Base-by-base conservation (phyloP, 208 protist species). In the Wallacemonas sp. region DNA sequence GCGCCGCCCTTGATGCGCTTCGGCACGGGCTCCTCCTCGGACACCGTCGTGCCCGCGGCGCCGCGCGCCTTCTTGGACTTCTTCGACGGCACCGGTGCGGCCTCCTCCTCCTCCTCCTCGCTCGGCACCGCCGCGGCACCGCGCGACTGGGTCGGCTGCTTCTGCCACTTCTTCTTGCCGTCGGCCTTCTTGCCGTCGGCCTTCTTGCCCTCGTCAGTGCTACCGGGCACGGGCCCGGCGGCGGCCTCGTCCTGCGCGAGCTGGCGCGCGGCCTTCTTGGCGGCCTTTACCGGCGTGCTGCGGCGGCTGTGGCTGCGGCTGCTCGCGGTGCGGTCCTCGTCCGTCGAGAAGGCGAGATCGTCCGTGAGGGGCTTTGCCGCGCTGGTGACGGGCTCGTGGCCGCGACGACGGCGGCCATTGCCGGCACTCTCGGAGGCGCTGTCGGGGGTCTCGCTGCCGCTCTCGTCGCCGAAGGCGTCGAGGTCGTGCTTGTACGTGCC, bases 301-400 rank as follows among this genome's bases (percentile, higher is more conserved):
- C 36, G 7, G 36, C 14, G 36, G 36, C 36, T 41, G 36, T 0
- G 36, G 14, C 36, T 41, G 36, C 36, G 36, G 36, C 36, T 41
- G 36, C 36, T 41, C 14, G 36, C 52, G 26, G 31, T 59, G 4
- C 0, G 12, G 31, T 59, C 31, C 10, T 59, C 52, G 1, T 42
- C 52, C 29, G 26, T 41, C 12, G 52, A 59, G 26, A 41, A 59
- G 31, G 36, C 26, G 52, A 59, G 26, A 23, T 33, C 52, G n/a
- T 33, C 52, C 7, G 52, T 59, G 10, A 59, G 31, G 4, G 52
- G 55, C 11, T 64, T 48, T 0, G 69, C 67, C 10, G 66, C 62
- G 67, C 57, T 71, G 7, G 74, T 79, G 16, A 79, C 65, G 29
- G 70, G 75, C 59, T 81, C 75, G 52, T 81, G 70, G 3, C 18